These are phyloP conservation scores for Nidularia pulvinata DNA, from an alignment of 768 basidiomycete species.

Conservation along the genomic window DNA sequence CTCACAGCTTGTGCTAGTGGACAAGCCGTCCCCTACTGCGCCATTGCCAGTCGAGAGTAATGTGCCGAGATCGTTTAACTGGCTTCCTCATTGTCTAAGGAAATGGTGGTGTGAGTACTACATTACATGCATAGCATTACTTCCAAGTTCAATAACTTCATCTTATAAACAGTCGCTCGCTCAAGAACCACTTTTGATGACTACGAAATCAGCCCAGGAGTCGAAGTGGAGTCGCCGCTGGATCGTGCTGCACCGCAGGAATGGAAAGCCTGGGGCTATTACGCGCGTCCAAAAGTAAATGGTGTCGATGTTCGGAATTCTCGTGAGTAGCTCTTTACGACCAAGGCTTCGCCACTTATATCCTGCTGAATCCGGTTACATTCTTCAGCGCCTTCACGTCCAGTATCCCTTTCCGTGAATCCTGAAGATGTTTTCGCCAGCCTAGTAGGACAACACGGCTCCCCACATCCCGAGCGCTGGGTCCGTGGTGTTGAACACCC, in stretches of 20 bases:
- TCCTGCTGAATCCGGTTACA: neutral
- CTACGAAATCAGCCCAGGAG: neutral
- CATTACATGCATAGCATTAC: no score
- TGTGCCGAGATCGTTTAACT: no score
- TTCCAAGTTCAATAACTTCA: neutral
- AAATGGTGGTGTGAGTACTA: no score
- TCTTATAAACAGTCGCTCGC: neutral
- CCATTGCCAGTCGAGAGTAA: no score
- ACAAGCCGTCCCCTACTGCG: neutral
- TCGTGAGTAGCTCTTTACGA: slow-evolving; percentile 27
- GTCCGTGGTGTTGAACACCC: slow-evolving; percentile 44
- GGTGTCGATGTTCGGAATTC: slow-evolving; percentile 37
- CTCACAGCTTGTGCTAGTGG: neutral
- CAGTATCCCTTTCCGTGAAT: slow-evolving; percentile 14
- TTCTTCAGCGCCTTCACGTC: slow-evolving; percentile 14
- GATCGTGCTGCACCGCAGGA: slow-evolving; percentile 18
- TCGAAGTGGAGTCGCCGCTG: neutral
- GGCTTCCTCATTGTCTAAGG: no score
- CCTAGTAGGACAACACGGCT: slow-evolving; percentile 25
- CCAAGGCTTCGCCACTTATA: neutral
- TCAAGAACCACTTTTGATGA: neutral
- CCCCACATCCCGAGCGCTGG: slow-evolving; percentile 44
- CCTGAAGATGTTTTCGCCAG: slow-evolving; percentile 27
- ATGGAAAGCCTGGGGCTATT: slow-evolving; percentile 58
- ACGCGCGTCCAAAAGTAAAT: slow-evolving; percentile 45